A percentile compares a stretch with the other conserved stretches of the same genome.
Evolutionary conservation across 2,329 filamentous ascomycete species (phyloP).

Genomic region (Lanzia echinophila): DNA sequence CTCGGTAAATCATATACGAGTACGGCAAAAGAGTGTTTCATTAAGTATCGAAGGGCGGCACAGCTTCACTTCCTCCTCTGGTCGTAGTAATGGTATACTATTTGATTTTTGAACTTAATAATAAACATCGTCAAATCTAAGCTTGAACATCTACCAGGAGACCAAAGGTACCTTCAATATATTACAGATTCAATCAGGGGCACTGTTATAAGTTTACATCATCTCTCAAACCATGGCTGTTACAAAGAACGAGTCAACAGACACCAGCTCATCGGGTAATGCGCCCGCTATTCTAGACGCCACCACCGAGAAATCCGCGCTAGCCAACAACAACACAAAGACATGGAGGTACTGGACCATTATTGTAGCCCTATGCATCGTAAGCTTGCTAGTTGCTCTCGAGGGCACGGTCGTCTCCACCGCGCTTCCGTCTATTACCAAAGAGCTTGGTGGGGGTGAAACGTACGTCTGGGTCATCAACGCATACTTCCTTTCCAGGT

Average conservation of each 20-base stretch:
- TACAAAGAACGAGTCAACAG: not conserved
- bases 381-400: conserved; percentile 9
- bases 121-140: not conserved
- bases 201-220: too few relatives aligned
- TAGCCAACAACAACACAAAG: not conserved
- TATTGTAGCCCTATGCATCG: not conserved
- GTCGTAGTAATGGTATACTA: not conserved
- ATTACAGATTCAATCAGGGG: too few relatives aligned
- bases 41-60: too few relatives aligned
- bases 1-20: too few relatives aligned
- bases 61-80: not conserved
- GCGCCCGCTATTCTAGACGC: not conserved
- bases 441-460: conserved; percentile 8
- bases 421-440: conserved; percentile 15
- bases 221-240: not conserved
- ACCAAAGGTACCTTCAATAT: too few relatives aligned
- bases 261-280: not conserved
- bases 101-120: not conserved
- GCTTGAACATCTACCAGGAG: too few relatives aligned
- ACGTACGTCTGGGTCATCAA: conserved; percentile 16
- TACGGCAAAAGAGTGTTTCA: not conserved
- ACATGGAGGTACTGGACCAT: not conserved
- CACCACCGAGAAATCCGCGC: not conserved
- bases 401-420: conserved; percentile 16
- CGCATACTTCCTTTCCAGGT: conserved; percentile 15